Base-by-base conservation (phyloP, 2,329 filamentous ascomycete species). In the Aureobasidium sp. region DNA sequence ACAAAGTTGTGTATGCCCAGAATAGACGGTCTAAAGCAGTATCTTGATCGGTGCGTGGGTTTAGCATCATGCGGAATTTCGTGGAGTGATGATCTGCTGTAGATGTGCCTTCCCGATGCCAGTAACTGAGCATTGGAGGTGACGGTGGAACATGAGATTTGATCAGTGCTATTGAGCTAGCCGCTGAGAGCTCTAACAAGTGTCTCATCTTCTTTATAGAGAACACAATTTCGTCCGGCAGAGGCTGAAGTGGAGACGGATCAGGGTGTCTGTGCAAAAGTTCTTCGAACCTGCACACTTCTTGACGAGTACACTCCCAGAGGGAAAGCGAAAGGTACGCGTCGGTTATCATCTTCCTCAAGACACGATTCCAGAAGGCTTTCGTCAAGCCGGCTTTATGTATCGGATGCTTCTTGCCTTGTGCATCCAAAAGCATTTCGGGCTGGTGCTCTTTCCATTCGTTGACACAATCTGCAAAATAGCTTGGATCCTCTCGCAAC, bases 401-500 rank as follows among this genome's bases (percentile, higher is more conserved):
- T 41, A 60, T 27, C 53, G 31, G 71, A 44, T 77, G 74, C 1
- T 62, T 12, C 3, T 70, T 61, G 12, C 76, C 75, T 3, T 68
- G 27, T 0, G 61, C 64, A 57, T 82, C 80, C 20, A 69, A 74
- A 22, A 82, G 17, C 61, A 74, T 69, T 57, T 82, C 78, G 12
- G 70, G 69, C 0, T 76, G 72, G 65, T 85, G 83, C 15, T 84
- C 80, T 27, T 72, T 74, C 31, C 68, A 66, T 1, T 82, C 78
- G 6, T 68, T 65, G 0, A 84, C 48, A 0, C 70, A 61, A 1
- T 80, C 73, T 3, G 74, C 70, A 65, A 86, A 86, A 70, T 85
- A 86, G 0, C 71, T 71, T 0, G 84, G 83, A 67, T 87, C 84
- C 66, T 87, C 84, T 12, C 83, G 76, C 3, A 87, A 71, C 0